phyloP scores from a whole-genome alignment of 805 yeast species.

The Kodamaea leandrae region DNA sequence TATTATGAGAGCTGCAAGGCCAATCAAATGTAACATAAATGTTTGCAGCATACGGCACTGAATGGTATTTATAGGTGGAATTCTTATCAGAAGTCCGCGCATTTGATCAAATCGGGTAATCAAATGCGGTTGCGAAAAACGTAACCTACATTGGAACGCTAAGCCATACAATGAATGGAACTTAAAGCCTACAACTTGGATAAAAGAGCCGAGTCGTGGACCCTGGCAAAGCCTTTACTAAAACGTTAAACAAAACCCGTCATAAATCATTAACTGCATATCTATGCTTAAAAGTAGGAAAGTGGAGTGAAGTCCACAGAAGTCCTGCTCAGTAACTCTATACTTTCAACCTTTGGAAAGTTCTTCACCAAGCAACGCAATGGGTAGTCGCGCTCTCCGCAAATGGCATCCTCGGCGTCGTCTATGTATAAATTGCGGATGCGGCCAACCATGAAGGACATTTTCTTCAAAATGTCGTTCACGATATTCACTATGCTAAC shows the following conservation, averaged over 20 bases:
- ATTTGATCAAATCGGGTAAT: too few relatives aligned
- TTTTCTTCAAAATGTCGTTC: slow-evolving; percentile 34
- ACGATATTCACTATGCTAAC: slow-evolving; percentile 29
- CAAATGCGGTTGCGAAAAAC: too few relatives aligned
- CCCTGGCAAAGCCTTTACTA: too few relatives aligned
- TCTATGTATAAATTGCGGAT: slow-evolving; percentile 33
- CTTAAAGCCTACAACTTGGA: too few relatives aligned
- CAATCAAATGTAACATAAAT: not conserved
- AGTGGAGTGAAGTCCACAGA: slow-evolving; percentile 2
- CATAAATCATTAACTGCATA: not conserved
- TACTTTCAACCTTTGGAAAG: slow-evolving; percentile 31
- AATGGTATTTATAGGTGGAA: too few relatives aligned
- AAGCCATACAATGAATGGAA: too few relatives aligned
- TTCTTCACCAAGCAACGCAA: slow-evolving; percentile 29
- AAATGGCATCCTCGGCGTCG: slow-evolving; percentile 21
- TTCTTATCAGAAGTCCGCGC: too few relatives aligned
- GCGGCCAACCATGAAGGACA: slow-evolving; percentile 31
- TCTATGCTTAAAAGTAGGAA: slow-evolving; percentile 4
- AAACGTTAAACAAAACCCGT: not conserved
- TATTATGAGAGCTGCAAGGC: not conserved
- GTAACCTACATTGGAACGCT: too few relatives aligned
- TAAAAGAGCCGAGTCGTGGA: too few relatives aligned
- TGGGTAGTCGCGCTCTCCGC: slow-evolving; percentile 31
- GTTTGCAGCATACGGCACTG: not conserved
- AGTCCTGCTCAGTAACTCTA: slow-evolving; percentile 25